A percentile compares a stretch with the other conserved stretches of the same genome.
phyloP scores from a whole-genome alignment of 192 early-diverging fungal species.

The Coemansia javaensis region DNA sequence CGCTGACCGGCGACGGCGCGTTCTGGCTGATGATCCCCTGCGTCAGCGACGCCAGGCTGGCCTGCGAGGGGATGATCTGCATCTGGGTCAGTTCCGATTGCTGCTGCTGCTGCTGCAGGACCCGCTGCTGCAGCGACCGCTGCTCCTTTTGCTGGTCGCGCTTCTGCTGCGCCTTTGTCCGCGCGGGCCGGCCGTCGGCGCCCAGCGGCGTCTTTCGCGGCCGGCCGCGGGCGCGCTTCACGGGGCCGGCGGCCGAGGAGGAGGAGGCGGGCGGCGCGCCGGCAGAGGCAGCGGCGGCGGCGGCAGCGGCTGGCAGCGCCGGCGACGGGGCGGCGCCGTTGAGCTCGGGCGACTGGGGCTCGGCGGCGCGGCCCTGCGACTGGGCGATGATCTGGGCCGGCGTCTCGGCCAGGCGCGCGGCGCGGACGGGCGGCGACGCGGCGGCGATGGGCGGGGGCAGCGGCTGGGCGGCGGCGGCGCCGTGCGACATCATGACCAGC shows the following conservation, averaged over 20 bases:
- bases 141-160: slow-evolving; percentile 19
- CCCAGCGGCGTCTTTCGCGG: slow-evolving; percentile 44
- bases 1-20: slow-evolving; percentile 18
- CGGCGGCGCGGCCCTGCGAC: slow-evolving; percentile 28
- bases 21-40: slow-evolving; percentile 44
- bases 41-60: slow-evolving; percentile 34
- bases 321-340: slow-evolving; percentile 9
- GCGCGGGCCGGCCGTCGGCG: slow-evolving; percentile 16
- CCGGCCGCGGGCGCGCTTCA: slow-evolving; percentile 38
- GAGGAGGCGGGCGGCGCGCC: neutral
- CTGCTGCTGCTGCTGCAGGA: slow-evolving; percentile 5
- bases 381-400: slow-evolving; percentile 31
- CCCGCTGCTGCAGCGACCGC: no score
- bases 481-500: slow-evolving; percentile 32
- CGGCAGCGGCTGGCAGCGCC: no score
- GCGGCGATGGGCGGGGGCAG: neutral
- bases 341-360: slow-evolving; percentile 40
- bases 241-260: slow-evolving; percentile 9
- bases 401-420: slow-evolving; percentile 5
- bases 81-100: slow-evolving; percentile 6
- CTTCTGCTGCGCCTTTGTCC: slow-evolving; percentile 24
- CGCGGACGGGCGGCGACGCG: neutral
- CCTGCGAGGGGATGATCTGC: slow-evolving; percentile 26
- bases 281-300: neutral
- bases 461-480: neutral